Evolutionary conservation across 768 basidiomycete genomes (phyloP).

Genomic region (Kondoa subrosea): DNA sequence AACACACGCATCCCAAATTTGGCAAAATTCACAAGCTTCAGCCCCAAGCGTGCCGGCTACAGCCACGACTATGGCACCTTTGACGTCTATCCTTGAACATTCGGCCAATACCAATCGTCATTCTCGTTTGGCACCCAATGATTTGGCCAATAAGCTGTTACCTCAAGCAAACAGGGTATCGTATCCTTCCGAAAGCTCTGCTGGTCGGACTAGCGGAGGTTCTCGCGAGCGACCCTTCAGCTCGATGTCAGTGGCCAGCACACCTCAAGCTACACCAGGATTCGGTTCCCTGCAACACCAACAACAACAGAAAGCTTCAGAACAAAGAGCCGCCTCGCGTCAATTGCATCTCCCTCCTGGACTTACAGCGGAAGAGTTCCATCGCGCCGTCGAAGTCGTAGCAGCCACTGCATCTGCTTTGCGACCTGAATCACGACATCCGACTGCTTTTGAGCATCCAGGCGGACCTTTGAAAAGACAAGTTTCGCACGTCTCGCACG

Average conservation of each 20-base stretch:
- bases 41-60: slow-evolving; percentile 8
- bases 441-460: slow-evolving; percentile 9
- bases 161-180: neutral
- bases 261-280: neutral
- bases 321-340: slow-evolving; percentile 31
- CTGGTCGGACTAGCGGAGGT: neutral
- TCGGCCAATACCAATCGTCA: neutral
- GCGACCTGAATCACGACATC: slow-evolving; percentile 50
- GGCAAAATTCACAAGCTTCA: slow-evolving; percentile 69
- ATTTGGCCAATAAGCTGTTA: neutral
- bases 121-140: neutral
- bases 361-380: slow-evolving; percentile 73
- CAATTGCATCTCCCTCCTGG: slow-evolving; percentile 44
- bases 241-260: neutral
- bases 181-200: neutral
- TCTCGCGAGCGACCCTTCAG: neutral
- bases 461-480: slow-evolving; percentile 10
- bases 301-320: slow-evolving; percentile 51
- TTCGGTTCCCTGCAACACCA: slow-evolving; percentile 10
- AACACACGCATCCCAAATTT: slow-evolving; percentile 94
- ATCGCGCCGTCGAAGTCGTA: slow-evolving; percentile 49
- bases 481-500: slow-evolving; percentile 31
- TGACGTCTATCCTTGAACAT: neutral
- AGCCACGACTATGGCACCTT: neutral
- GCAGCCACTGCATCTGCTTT: slow-evolving; percentile 84